These are phyloP conservation scores for Backusella luteola DNA, from an alignment of 192 early-diverging fungal genomes.

Conservation along the genomic window DNA sequence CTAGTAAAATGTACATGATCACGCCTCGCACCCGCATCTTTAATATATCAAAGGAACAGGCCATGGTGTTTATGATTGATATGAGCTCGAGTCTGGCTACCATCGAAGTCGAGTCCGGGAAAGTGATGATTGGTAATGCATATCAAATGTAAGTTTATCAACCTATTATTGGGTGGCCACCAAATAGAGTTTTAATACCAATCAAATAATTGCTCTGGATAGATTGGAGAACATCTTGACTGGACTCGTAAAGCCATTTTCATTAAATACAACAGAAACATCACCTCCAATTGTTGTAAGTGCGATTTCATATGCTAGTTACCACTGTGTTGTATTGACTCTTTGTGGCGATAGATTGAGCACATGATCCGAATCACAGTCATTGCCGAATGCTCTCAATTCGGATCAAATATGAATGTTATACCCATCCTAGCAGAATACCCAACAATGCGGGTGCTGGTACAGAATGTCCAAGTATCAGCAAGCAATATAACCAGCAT, in stretches of 20 bases:
- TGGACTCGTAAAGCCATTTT: constrained; percentile 39
- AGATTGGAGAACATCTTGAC: constrained; percentile 28
- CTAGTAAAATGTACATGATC: constrained; percentile 41
- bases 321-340: no score
- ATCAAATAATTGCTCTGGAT: background rate
- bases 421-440: constrained; percentile 55
- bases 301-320: background rate
- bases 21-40: constrained; percentile 69
- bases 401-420: constrained; percentile 55
- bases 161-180: background rate
- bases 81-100: constrained; percentile 66
- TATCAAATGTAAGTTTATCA: constrained; percentile 43
- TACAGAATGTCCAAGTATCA: constrained; percentile 49
- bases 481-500: constrained; percentile 35
- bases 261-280: constrained; percentile 4
- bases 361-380: constrained; percentile 48
- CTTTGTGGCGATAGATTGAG: constrained; percentile 19
- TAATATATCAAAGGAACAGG: constrained; percentile 53
- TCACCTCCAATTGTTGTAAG: background rate
- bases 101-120: constrained; percentile 39
- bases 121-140: constrained; percentile 49
- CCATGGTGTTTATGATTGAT: constrained; percentile 70
- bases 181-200: background rate
- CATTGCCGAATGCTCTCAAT: constrained; percentile 60
- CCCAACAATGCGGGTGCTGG: constrained; percentile 56